Percentiles rank a stretch among this genome's conserved stretches.
Evolutionary conservation across 1,139 yeast species (phyloP).

Genomic region (Geotrichum phurueaensis): DNA sequence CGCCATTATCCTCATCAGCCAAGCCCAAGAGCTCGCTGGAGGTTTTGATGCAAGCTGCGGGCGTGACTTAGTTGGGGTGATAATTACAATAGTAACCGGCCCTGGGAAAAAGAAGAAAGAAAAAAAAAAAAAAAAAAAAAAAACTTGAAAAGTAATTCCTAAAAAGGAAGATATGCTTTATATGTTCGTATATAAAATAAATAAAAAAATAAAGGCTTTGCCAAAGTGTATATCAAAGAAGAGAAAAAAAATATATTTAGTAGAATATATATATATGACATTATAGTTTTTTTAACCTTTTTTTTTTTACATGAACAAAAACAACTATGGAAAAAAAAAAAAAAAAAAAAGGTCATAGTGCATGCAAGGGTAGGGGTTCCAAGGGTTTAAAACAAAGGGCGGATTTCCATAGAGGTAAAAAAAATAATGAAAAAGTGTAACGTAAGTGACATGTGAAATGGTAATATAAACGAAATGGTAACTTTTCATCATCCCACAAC

Average conservation of each 20-base stretch:
- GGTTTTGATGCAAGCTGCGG: conserved; percentile 32
- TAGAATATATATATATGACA: no score
- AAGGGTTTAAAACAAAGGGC: neutral
- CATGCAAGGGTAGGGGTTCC: neutral
- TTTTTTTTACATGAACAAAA: no score
- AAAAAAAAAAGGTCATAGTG: neutral
- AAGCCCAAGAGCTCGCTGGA: conserved; percentile 22
- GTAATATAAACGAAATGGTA: no score
- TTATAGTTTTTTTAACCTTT: neutral
- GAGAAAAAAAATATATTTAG: neutral
- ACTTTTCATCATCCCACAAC: no score
- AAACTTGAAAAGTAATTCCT: neutral
- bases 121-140: neutral
- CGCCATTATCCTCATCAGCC: neutral
- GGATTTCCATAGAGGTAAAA: neutral
- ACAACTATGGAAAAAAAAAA: no score
- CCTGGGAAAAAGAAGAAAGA: neutral
- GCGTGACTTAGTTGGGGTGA: conserved; percentile 19
- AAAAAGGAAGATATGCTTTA: neutral
- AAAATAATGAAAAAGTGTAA: no score
- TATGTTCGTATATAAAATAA: neutral
- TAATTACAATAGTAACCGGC: neutral
- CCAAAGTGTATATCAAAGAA: neutral
- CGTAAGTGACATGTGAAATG: no score
- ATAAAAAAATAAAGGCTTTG: no score